Conservation (phyloP, 2,329 filamentous ascomycete species). For the Monilinia fructicola region DNA sequence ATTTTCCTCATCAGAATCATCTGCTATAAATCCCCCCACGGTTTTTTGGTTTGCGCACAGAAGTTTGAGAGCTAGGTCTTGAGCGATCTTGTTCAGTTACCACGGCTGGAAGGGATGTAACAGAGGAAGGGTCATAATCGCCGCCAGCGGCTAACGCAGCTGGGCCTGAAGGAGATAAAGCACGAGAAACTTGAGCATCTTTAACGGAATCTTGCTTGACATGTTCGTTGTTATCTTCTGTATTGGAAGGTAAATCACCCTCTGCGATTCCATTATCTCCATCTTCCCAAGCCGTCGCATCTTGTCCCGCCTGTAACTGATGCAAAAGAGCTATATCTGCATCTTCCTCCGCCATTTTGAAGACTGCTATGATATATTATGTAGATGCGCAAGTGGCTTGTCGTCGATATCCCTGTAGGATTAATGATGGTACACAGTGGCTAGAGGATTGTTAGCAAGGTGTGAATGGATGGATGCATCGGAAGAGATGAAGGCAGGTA, state of each 20-base stretch:
- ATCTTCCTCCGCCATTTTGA: slow-evolving; percentile 42
- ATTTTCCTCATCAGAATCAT: slow-evolving; percentile 42
- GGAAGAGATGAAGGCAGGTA: no score
- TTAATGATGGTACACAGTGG: not conserved
- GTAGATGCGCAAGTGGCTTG: slow-evolving; percentile 1
- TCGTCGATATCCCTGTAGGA: not conserved
- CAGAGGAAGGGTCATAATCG: slow-evolving; percentile 41
- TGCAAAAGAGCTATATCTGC: slow-evolving; percentile 43
- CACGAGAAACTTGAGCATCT: slow-evolving; percentile 43
- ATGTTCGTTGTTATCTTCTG: slow-evolving; percentile 42
- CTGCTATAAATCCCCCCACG: slow-evolving; percentile 41
- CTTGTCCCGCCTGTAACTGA: slow-evolving; percentile 41
- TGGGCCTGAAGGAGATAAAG: slow-evolving; percentile 40
- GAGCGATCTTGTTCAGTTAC: slow-evolving; percentile 37
- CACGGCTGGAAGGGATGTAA: slow-evolving; percentile 37
- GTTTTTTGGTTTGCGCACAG: slow-evolving; percentile 40
- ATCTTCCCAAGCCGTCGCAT: slow-evolving; percentile 38
- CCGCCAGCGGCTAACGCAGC: slow-evolving; percentile 38
- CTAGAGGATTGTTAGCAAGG: not conserved
- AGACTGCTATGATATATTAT: slow-evolving; percentile 14
- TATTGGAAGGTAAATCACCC: slow-evolving; percentile 40
- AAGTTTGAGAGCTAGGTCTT: slow-evolving; percentile 40
- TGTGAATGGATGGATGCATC: not conserved
- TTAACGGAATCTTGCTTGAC: slow-evolving; percentile 42
- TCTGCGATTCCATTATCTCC: slow-evolving; percentile 36